Evolutionary conservation across 495 filamentous ascomycete species (phyloP).

Genomic region (Filosporella fistucella): DNA sequence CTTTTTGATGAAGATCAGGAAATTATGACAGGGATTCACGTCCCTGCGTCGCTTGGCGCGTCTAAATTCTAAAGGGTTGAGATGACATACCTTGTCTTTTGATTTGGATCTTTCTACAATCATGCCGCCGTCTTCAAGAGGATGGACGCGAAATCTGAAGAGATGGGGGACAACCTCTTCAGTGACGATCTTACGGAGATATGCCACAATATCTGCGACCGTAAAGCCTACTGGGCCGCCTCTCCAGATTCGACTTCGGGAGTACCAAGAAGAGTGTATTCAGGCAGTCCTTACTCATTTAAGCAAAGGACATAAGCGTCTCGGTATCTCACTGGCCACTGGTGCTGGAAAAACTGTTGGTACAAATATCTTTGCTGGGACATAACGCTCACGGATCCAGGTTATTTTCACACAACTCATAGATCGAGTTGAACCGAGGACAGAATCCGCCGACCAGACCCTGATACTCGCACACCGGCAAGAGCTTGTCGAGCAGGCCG

Average conservation of each 20-base stretch:
- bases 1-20: too few species aligned
- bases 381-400: slow-evolving; percentile 32
- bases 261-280: slow-evolving; percentile 88
- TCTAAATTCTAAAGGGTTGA: neutral
- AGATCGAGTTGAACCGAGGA: slow-evolving; percentile 59
- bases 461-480: slow-evolving; percentile 89
- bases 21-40: slow-evolving; percentile 13
- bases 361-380: neutral
- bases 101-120: neutral
- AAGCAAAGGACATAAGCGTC: slow-evolving; percentile 66
- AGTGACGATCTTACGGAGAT: neutral
- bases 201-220: slow-evolving; percentile 3
- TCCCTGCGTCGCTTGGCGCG: slow-evolving; percentile 8
- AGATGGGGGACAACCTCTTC: slow-evolving; percentile 8
- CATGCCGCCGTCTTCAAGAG: slow-evolving; percentile 27
- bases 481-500: slow-evolving; percentile 95
- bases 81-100: neutral
- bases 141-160: slow-evolving; percentile 11
- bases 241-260: slow-evolving; percentile 51
- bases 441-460: slow-evolving; percentile 61
- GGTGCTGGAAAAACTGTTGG: slow-evolving; percentile 86
- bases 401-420: slow-evolving; percentile 97
- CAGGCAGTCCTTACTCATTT: slow-evolving; percentile 74
- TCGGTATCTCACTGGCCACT: slow-evolving; percentile 88
- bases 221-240: slow-evolving; percentile 1